Conservation (phyloP, 2,329 filamentous ascomycete species). For the Penicillium sp. region DNA sequence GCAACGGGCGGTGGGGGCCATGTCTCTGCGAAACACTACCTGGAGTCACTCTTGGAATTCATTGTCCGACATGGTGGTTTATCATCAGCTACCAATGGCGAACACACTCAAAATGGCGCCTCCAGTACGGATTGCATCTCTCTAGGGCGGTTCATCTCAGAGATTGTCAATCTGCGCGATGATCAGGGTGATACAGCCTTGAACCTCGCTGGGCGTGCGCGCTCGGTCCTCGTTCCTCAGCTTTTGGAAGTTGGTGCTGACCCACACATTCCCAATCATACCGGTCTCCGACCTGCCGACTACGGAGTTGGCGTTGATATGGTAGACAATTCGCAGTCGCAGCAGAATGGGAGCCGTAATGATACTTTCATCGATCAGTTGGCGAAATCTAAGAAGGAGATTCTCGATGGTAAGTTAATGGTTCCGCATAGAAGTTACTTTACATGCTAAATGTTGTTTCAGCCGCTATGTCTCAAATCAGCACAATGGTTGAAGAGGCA, state of each 20-base stretch:
- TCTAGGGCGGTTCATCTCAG: constrained; percentile 88
- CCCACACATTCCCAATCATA: constrained; percentile 85
- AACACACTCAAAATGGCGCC: constrained; percentile 26
- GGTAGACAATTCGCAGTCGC: constrained; percentile 47
- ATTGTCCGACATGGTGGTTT: constrained; percentile 80
- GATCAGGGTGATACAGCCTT: constrained; percentile 92
- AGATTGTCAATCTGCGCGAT: constrained; percentile 95
- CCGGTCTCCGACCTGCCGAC: constrained; percentile 83
- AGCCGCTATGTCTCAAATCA: constrained; percentile 41
- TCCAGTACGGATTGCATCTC: constrained; percentile 66
- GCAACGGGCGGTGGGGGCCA: constrained; percentile 90
- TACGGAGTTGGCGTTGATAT: constrained; percentile 82
- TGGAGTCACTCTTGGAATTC: constrained; percentile 91
- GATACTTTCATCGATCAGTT: constrained; percentile 45
- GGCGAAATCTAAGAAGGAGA: constrained; percentile 46
- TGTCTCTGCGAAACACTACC: constrained; percentile 84
- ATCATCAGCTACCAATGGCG: constrained; percentile 41
- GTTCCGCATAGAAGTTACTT: neutral
- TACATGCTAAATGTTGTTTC: constrained; percentile 34
- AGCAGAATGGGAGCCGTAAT: constrained; percentile 46
- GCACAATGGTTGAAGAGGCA: constrained; percentile 73
- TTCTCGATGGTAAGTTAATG: constrained; percentile 42
- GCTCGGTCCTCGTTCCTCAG: constrained; percentile 97
- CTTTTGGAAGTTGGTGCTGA: constrained; percentile 92
- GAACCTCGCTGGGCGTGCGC: constrained; percentile 88